Conservation (phyloP, 441 rosid genomes). For the Jatropha multifida region DNA sequence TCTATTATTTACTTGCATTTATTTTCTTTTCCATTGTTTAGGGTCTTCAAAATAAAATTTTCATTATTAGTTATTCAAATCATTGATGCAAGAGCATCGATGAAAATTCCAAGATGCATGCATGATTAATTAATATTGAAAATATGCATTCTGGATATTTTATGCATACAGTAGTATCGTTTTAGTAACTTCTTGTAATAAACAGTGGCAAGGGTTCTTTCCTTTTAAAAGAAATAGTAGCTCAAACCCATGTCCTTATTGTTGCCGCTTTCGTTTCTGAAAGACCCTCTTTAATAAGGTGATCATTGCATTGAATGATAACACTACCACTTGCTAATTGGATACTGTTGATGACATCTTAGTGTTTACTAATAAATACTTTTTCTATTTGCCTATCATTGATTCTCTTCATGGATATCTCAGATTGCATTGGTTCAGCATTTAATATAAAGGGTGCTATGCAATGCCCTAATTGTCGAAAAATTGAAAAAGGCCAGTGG, state of each 20-base stretch:
- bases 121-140: no score
- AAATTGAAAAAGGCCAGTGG: constrained; percentile 98
- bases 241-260: background rate
- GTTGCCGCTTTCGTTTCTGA: background rate
- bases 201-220: background rate
- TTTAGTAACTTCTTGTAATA: background rate
- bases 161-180: background rate
- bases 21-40: no score
- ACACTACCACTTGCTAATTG: no score
- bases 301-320: background rate
- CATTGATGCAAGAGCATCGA: no score
- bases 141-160: no score
- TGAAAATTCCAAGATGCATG: no score
- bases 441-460: constrained; percentile 92
- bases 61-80: no score
- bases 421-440: constrained; percentile 99
- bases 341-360: no score
- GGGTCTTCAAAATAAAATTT: no score
- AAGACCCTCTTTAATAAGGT: background rate
- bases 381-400: background rate
- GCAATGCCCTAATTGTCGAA: constrained; percentile 99
- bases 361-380: no score
- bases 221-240: background rate
- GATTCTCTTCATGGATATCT: constrained; percentile 22
- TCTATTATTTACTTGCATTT: no score